Base-by-base conservation (phyloP, 345 rosid species). In the Hevea brasiliensis region DNA sequence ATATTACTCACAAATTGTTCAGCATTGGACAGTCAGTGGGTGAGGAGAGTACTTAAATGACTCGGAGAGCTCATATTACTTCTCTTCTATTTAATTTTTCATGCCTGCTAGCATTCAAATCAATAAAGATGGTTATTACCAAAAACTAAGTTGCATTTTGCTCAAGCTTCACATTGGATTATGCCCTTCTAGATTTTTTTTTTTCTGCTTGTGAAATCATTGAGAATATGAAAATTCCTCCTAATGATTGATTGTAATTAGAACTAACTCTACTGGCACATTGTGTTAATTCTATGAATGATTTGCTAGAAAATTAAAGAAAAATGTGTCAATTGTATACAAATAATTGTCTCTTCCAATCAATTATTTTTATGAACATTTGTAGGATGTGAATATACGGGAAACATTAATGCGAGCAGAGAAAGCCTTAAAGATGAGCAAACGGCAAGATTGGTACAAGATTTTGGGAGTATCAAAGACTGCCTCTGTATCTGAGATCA, bases 391-490 rank as follows among this genome's bases (percentile, higher is more conserved):
- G 94, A 84, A 81, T 61, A 84, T 93, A 71, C 90, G 92, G 58
- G 96, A 95, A 83, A 81, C 89, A 14, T 79, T 91, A 56, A 80
- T 89, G 96, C 87, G 81, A 73, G 99, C 99, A 63, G 99, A 92
- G 86, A 95, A 95, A 77, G 97, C 98, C 51, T 75, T 95, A 72
- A 92, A 95, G 88, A 88, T 93, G 94, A 95, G 99, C 77, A 93
- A 90, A 79, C 85, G 98, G 61, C 88, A 93, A 82, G 99, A 95
- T 76, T 95, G 98, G 98, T 92, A 93, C 83, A 95, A 93, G 82
- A 89, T 91, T 73, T 77, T 95, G 61, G 99, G 93, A 61, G 66
- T 95, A 72, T 91, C 99, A 17, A 93, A 76, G 82, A 91, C 92
- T 2, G 92, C 98, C 1, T 82, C 98, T 3, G 65, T 91, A 56